Conservation (phyloP, 768 basidiomycete species). For the Sporobolomyces phaffii region DNA sequence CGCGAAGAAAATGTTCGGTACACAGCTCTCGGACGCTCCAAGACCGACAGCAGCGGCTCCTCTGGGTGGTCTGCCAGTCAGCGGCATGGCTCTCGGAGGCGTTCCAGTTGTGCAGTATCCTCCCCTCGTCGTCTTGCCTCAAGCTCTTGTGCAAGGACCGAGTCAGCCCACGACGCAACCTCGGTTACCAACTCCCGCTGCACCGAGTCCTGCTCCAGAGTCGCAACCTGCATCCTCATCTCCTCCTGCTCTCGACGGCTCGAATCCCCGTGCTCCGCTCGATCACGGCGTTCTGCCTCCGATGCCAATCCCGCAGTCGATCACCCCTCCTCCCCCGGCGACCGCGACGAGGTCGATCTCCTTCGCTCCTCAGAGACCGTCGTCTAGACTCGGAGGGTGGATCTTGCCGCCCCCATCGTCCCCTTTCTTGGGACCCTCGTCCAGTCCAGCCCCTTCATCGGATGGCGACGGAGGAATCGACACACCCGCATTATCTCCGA, state of each 20-base stretch:
- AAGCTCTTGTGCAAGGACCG: not conserved
- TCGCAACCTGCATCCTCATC: not conserved
- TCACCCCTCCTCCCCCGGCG: not conserved
- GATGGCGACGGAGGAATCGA: too few species aligned
- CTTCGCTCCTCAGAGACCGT: not conserved
- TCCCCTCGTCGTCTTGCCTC: too few species aligned
- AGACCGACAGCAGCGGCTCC: not conserved
- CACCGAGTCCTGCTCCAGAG: not conserved
- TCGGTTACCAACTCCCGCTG: constrained; percentile 1
- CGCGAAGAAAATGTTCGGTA: constrained; percentile 6
- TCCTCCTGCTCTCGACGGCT: not conserved
- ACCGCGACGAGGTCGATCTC: not conserved
- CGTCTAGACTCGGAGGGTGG: not conserved
- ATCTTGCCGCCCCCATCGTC: not conserved
- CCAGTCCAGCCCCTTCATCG: not conserved
- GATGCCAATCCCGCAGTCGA: constrained; percentile 17
- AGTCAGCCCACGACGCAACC: not conserved
- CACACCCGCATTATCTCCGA: constrained; percentile 1
- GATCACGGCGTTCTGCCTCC: not conserved
- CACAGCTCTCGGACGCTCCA: not conserved
- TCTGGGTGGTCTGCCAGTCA: too few species aligned
- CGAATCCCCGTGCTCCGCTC: not conserved
- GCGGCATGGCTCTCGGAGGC: not conserved
- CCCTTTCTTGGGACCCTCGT: not conserved
- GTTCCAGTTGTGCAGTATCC: not conserved